phyloP scores from a whole-genome alignment of 352 stramenopile genomes.

The Globisporangium mamillatum region DNA sequence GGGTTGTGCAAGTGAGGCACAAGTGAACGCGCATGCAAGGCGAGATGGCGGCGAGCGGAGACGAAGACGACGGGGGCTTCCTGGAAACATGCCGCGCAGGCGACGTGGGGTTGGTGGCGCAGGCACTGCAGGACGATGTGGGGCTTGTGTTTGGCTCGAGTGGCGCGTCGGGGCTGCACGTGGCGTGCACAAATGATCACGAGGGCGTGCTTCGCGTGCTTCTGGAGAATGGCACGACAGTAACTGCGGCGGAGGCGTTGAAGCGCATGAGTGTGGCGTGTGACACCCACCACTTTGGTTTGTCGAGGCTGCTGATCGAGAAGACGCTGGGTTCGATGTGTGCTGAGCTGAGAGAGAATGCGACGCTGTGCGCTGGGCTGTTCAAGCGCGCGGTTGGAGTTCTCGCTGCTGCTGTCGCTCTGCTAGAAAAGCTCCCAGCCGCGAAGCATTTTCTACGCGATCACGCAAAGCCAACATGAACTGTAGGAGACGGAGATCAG shows the following conservation, averaged over 20 bases:
- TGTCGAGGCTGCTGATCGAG: background rate
- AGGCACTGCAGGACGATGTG: background rate
- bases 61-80: background rate
- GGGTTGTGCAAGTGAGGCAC: too few relatives aligned
- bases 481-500: background rate
- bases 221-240: background rate
- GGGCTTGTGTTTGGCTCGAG: background rate
- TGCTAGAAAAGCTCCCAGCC: background rate
- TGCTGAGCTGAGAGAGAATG: conserved; percentile 1
- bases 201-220: background rate
- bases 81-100: background rate
- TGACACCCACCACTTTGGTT: background rate
- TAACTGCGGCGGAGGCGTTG: background rate
- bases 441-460: conserved; percentile 1
- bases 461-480: background rate
- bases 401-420: background rate
- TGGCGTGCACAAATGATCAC: background rate
- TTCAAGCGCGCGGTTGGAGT: background rate
- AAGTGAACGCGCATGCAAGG: too few relatives aligned
- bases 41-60: too few relatives aligned
- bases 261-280: background rate
- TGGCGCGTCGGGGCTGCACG: background rate
- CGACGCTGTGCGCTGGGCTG: background rate
- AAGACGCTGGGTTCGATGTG: background rate
- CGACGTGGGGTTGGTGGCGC: background rate